phyloP scores from a whole-genome alignment of 2,329 filamentous ascomycete genomes.

The Zarea fungicola region DNA sequence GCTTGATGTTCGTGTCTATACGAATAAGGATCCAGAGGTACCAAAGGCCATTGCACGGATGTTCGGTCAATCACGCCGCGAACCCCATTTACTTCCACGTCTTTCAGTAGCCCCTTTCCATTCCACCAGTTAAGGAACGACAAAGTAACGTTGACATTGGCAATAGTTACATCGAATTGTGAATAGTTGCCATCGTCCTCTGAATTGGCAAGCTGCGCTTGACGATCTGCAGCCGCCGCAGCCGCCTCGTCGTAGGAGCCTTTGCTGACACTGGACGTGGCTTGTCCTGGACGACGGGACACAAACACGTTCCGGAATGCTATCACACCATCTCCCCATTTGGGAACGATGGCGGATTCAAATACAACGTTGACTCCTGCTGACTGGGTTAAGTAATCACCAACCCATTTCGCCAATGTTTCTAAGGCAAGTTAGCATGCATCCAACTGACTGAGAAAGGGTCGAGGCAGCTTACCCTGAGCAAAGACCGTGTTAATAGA shows the following conservation, averaged over 20 bases:
- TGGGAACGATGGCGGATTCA: conserved; percentile 94
- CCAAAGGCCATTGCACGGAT: conserved; percentile 61
- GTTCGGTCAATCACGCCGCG: conserved; percentile 89
- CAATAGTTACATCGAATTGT: conserved; percentile 92
- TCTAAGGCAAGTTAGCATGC: conserved; percentile 48
- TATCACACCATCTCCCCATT: conserved; percentile 92
- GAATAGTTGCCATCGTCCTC: conserved; percentile 92
- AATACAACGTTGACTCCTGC: conserved; percentile 93
- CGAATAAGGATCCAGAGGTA: conserved; percentile 72
- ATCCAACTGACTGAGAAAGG: background rate
- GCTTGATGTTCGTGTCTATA: conserved; percentile 84
- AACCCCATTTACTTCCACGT: conserved; percentile 92
- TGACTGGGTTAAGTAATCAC: conserved; percentile 91
- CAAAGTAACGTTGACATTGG: conserved; percentile 90
- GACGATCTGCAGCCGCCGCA: conserved; percentile 69
- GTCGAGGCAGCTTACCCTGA: conserved; percentile 57
- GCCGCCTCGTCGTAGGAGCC: conserved; percentile 85
- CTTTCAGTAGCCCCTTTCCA: conserved; percentile 81
- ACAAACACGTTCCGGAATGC: conserved; percentile 96
- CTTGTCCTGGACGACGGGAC: conserved; percentile 80
- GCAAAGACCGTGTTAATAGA: conserved; percentile 95
- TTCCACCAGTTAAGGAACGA: conserved; percentile 99
- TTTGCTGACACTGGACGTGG: conserved; percentile 79
- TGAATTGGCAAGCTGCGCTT: conserved; percentile 31
- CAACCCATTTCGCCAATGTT: conserved; percentile 87